Conservation (phyloP, 2,329 filamentous ascomycete species). For the Aspergillus novoparasiticus region DNA sequence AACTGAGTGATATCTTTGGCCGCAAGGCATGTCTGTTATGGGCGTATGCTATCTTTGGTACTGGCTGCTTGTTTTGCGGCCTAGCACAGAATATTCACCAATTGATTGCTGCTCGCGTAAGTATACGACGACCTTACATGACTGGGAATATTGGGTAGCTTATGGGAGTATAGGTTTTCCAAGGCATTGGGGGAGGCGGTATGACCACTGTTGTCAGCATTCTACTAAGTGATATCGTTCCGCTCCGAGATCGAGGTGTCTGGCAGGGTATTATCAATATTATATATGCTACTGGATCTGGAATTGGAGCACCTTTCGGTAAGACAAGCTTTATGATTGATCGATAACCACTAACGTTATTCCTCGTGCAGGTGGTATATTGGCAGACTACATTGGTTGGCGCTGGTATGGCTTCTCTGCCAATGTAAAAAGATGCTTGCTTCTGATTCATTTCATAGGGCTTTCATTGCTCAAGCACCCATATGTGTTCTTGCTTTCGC, state of each 20-base stretch:
- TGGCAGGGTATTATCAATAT: slow-evolving; percentile 78
- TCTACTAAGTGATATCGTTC: slow-evolving; percentile 70
- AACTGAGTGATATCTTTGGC: slow-evolving; percentile 63
- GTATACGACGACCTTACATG: slow-evolving; percentile 36
- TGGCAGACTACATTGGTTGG: slow-evolving; percentile 76
- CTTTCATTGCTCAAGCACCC: slow-evolving; percentile 72
- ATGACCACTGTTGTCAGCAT: slow-evolving; percentile 72
- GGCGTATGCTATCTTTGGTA: slow-evolving; percentile 57
- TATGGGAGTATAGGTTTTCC: slow-evolving; percentile 47
- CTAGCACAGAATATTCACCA: slow-evolving; percentile 65
- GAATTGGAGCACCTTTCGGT: slow-evolving; percentile 69
- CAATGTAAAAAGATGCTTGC: neutral
- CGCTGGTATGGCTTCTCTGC: slow-evolving; percentile 58
- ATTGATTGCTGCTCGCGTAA: slow-evolving; percentile 64
- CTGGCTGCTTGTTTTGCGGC: slow-evolving; percentile 56
- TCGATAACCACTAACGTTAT: neutral
- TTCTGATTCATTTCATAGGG: slow-evolving; percentile 47
- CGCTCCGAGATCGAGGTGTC: slow-evolving; percentile 68
- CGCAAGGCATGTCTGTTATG: slow-evolving; percentile 55
- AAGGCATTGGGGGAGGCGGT: slow-evolving; percentile 69
- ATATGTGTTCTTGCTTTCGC: slow-evolving; percentile 67
- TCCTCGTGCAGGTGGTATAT: slow-evolving; percentile 54
- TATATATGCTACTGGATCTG: slow-evolving; percentile 69
- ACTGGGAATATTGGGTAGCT: slow-evolving; percentile 23
- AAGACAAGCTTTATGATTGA: slow-evolving; percentile 2